Conservation (phyloP, 2,329 filamentous ascomycete species). For the Pestalotiopsis fici region DNA sequence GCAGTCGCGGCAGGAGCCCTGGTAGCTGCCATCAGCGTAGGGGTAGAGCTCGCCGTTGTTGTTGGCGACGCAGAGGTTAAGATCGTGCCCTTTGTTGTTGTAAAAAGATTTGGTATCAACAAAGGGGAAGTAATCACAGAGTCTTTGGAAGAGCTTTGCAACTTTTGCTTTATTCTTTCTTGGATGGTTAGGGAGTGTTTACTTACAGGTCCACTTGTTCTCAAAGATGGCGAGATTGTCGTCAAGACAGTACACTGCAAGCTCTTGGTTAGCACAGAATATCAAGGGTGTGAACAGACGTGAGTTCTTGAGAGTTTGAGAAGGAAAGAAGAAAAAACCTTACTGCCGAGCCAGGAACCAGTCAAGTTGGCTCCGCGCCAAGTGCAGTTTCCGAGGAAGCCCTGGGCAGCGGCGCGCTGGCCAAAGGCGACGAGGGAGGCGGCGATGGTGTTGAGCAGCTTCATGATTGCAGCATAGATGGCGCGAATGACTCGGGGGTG, state of each 20-base stretch:
- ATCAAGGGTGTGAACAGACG: neutral
- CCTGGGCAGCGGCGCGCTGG: conserved; percentile 31
- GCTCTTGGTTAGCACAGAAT: neutral
- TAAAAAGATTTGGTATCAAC: conserved; percentile 2
- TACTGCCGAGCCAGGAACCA: conserved; percentile 31
- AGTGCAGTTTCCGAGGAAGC: conserved; percentile 35
- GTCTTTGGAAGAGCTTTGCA: too few relatives aligned
- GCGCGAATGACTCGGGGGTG: neutral
- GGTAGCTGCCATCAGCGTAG: conserved; percentile 28
- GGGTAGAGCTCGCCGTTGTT: conserved; percentile 26
- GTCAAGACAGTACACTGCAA: conserved; percentile 38
- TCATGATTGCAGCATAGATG: neutral
- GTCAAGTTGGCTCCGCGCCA: conserved; percentile 33
- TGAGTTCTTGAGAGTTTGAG: neutral
- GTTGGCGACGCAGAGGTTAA: conserved; percentile 31
- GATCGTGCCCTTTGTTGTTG: conserved; percentile 32
- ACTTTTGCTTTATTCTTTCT: too few relatives aligned
- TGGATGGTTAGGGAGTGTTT: neutral
- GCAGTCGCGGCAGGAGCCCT: conserved; percentile 27
- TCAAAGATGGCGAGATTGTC: conserved; percentile 31
- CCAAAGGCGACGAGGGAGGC: conserved; percentile 13
- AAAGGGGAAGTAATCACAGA: too few relatives aligned
- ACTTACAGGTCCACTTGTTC: conserved; percentile 42
- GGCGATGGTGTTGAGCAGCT: conserved; percentile 11
- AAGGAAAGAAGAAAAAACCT: too few relatives aligned